Evolutionary conservation across 2,329 filamentous ascomycete genomes (phyloP).

Genomic region (Aspergillus uvarum): DNA sequence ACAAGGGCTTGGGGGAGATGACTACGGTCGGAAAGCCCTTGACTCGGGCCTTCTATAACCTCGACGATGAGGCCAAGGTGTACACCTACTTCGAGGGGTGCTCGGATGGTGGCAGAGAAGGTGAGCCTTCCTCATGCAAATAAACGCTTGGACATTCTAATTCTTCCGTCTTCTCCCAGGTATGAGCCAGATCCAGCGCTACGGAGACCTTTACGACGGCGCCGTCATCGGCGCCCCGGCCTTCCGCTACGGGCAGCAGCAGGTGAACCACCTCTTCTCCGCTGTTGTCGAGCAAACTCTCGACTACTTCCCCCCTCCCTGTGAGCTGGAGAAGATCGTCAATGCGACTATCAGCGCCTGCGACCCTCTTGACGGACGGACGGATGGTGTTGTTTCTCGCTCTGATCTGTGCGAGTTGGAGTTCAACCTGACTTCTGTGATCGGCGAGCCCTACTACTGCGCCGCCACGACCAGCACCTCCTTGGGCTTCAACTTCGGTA

Average conservation of each 20-base stretch:
- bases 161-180: conserved; percentile 13
- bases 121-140: background rate
- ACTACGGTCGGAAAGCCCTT: conserved; percentile 48
- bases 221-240: conserved; percentile 49
- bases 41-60: conserved; percentile 43
- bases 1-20: conserved; percentile 54
- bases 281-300: conserved; percentile 41
- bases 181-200: conserved; percentile 53
- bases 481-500: conserved; percentile 27
- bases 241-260: conserved; percentile 47
- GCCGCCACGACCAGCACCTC: conserved; percentile 30
- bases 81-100: conserved; percentile 55
- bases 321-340: conserved; percentile 35
- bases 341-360: conserved; percentile 57
- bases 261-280: conserved; percentile 44
- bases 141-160: background rate
- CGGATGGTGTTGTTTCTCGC: conserved; percentile 54
- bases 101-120: conserved; percentile 56
- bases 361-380: conserved; percentile 55
- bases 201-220: conserved; percentile 48
- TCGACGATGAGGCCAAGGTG: conserved; percentile 23
- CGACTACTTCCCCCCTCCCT: conserved; percentile 45
- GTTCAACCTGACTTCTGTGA: conserved; percentile 47
- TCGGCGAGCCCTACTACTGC: conserved; percentile 50
- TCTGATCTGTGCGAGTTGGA: conserved; percentile 49